Evolutionary conservation across 306 rosid genomes (phyloP).

Genomic region (Sicyos edulis): DNA sequence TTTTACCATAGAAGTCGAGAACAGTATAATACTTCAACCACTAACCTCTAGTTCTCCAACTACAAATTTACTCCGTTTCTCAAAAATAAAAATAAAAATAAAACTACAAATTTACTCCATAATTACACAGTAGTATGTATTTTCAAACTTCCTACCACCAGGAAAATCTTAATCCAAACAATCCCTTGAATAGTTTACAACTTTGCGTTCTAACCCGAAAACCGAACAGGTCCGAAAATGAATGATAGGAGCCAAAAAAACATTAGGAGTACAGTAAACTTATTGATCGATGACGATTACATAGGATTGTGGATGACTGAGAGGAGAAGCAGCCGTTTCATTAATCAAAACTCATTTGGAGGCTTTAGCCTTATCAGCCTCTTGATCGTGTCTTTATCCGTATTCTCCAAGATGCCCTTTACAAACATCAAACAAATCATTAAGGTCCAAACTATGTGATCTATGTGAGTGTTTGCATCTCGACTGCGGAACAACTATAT

Average conservation of each 20-base stretch:
- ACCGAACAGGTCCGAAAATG: background rate
- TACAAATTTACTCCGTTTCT: too few species aligned
- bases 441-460: background rate
- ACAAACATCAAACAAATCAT: constrained; percentile 17
- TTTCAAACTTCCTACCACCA: background rate
- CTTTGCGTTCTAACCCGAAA: background rate
- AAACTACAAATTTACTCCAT: background rate
- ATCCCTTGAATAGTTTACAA: background rate
- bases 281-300: background rate
- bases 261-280: background rate
- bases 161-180: background rate
- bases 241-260: background rate
- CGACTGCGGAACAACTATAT: too few species aligned
- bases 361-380: constrained; percentile 81
- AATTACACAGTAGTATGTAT: background rate
- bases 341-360: constrained; percentile 53
- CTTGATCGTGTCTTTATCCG: constrained; percentile 84
- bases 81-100: too few species aligned
- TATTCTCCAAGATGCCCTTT: constrained; percentile 81
- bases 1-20: background rate
- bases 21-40: background rate
- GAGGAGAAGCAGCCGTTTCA: background rate
- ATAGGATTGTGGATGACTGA: background rate
- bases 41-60: background rate
- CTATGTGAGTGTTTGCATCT: too few species aligned